These are phyloP conservation scores for Ophiobolus disseminans DNA, from an alignment of 2,329 filamentous ascomycete species.

Conservation along the genomic window DNA sequence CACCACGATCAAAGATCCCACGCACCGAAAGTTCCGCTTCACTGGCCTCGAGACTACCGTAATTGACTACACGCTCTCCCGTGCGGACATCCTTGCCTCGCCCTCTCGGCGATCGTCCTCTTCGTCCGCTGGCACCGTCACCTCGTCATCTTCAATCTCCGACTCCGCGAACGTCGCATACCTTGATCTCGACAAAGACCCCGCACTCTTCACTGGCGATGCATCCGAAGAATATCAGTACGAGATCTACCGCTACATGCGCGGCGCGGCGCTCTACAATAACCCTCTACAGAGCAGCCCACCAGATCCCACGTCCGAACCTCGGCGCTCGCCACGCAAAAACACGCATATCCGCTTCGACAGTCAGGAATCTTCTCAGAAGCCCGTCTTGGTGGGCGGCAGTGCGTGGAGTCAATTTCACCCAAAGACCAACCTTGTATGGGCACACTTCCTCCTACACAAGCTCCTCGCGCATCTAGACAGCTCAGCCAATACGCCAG, in stretches of 20 bases:
- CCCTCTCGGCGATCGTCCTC: constrained; percentile 14
- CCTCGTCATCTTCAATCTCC: constrained; percentile 5
- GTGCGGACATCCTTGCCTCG: constrained; percentile 57
- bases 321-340: constrained; percentile 32
- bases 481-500: constrained; percentile 25
- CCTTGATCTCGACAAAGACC: constrained; percentile 55
- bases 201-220: constrained; percentile 55
- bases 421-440: constrained; percentile 68
- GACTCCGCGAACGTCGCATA: constrained; percentile 48
- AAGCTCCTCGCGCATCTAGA: constrained; percentile 58
- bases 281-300: constrained; percentile 47
- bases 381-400: constrained; percentile 5
- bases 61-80: constrained; percentile 72
- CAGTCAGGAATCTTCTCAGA: constrained; percentile 3
- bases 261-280: constrained; percentile 53
- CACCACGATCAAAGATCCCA: constrained; percentile 44
- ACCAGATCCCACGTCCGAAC: constrained; percentile 12
- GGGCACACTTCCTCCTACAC: constrained; percentile 67
- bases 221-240: constrained; percentile 61
- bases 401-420: constrained; percentile 61
- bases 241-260: constrained; percentile 63
- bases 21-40: constrained; percentile 55
- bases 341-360: constrained; percentile 40
- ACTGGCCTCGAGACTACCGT: constrained; percentile 67
- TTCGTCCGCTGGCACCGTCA: constrained; percentile 15